Conservation (phyloP, 148 eudicot genomes). For the Chenopodium album region DNA sequence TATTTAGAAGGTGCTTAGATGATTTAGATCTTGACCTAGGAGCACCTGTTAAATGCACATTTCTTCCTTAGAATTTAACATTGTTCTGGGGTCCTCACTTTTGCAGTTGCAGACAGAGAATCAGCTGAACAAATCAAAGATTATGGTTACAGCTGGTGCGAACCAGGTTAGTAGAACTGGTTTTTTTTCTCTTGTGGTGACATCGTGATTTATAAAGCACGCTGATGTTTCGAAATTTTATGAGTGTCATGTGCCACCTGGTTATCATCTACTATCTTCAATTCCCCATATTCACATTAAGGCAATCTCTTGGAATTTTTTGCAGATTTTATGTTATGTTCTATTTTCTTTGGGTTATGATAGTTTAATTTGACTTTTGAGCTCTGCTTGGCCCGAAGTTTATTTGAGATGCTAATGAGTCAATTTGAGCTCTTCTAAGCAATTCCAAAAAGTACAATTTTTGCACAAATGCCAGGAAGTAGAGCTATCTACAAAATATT, state of each 20-base stretch:
- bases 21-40: background rate
- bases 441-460: background rate
- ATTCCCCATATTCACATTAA: background rate
- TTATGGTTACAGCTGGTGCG: conserved; percentile 99
- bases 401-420: background rate
- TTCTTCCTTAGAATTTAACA: conserved; percentile 4
- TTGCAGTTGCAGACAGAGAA: conserved; percentile 72
- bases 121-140: conserved; percentile 67
- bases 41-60: background rate
- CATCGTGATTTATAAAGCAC: background rate
- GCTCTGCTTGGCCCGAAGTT: background rate
- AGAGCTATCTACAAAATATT: background rate
- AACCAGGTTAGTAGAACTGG: conserved; percentile 64
- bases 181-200: background rate
- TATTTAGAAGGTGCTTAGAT: background rate
- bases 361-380: background rate
- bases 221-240: background rate
- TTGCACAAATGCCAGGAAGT: background rate
- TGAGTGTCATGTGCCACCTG: background rate
- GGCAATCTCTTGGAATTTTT: background rate
- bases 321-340: background rate
- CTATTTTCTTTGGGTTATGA: background rate
- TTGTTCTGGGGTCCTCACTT: conserved; percentile 4
- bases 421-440: background rate
- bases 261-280: background rate